Conservation (phyloP, 768 basidiomycete species). For the Vararia minispora region DNA sequence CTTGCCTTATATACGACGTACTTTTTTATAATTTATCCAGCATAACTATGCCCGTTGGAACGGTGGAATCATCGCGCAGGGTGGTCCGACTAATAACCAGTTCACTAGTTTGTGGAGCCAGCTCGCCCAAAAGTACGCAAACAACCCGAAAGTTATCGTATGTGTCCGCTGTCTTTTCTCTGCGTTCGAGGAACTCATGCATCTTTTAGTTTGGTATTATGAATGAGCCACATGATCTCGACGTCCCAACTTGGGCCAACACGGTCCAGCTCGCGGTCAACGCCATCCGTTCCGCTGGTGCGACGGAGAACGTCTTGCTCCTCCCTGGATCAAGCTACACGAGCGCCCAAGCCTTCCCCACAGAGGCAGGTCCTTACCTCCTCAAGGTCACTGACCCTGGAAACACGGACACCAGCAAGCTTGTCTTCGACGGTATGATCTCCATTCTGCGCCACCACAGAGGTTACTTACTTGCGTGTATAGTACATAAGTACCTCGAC, state of each 20-base stretch:
- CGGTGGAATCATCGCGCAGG: conserved; percentile 29
- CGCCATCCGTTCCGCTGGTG: conserved; percentile 31
- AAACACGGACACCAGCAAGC: conserved; percentile 24
- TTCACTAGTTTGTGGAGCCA: conserved; percentile 30
- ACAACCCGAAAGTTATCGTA: conserved; percentile 26
- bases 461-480: neutral
- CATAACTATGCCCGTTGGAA: conserved; percentile 57
- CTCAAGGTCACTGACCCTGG: conserved; percentile 31
- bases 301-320: conserved; percentile 29
- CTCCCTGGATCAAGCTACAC: conserved; percentile 33
- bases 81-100: conserved; percentile 30
- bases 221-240: conserved; percentile 39
- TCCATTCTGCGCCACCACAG: neutral
- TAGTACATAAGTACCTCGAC: conserved; percentile 36
- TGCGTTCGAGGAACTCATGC: conserved; percentile 15
- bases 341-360: conserved; percentile 27
- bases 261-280: conserved; percentile 29
- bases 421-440: conserved; percentile 30
- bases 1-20: no score
- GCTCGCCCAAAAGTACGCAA: conserved; percentile 27
- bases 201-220: conserved; percentile 23
- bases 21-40: conserved; percentile 12
- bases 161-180: conserved; percentile 14
- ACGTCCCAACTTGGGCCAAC: conserved; percentile 24
- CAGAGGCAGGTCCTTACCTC: conserved; percentile 28